phyloP scores from a whole-genome alignment of 176 grass and related monocot genomes.

The Phoenix roebelenii region DNA sequence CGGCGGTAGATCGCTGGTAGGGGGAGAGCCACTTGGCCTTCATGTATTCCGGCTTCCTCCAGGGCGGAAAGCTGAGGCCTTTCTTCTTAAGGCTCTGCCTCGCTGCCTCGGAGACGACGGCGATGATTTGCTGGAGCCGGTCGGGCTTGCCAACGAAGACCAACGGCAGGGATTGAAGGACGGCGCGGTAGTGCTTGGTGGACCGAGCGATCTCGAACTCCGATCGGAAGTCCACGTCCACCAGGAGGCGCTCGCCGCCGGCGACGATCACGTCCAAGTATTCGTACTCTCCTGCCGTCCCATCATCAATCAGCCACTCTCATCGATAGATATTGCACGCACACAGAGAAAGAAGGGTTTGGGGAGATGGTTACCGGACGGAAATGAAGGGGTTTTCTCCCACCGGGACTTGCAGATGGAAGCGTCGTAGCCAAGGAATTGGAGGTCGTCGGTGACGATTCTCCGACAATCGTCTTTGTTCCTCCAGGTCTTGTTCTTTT shows the following conservation, averaged over 20 bases:
- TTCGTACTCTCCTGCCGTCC: conserved; percentile 60
- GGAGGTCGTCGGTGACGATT: not conserved
- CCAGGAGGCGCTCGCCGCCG: conserved; percentile 33
- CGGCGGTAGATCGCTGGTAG: not conserved
- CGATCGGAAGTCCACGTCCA: conserved; percentile 79
- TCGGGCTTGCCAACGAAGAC: conserved; percentile 68
- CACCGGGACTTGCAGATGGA: conserved; percentile 8
- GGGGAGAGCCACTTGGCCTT: conserved; percentile 33
- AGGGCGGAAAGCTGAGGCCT: conserved; percentile 62
- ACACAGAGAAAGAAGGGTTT: too few species aligned
- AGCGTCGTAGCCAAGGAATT: conserved; percentile 8
- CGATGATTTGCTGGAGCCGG: conserved; percentile 57
- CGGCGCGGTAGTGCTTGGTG: conserved; percentile 64
- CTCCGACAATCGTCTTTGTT: not conserved
- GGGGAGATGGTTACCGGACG: conserved; percentile 1
- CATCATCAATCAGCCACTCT: not conserved
- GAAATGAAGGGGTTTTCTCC: conserved; percentile 13
- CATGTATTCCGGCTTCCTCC: conserved; percentile 43
- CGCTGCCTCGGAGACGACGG: conserved; percentile 51
- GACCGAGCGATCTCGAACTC: conserved; percentile 86
- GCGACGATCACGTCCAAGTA: conserved; percentile 71
- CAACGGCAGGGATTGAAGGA: conserved; percentile 57
- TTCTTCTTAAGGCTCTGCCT: conserved; percentile 82
- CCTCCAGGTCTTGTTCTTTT: conserved; percentile 10
- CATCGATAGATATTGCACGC: not conserved